phyloP scores from a whole-genome alignment of 1,139 yeast species.

The Blastobotrys aristatus region DNA sequence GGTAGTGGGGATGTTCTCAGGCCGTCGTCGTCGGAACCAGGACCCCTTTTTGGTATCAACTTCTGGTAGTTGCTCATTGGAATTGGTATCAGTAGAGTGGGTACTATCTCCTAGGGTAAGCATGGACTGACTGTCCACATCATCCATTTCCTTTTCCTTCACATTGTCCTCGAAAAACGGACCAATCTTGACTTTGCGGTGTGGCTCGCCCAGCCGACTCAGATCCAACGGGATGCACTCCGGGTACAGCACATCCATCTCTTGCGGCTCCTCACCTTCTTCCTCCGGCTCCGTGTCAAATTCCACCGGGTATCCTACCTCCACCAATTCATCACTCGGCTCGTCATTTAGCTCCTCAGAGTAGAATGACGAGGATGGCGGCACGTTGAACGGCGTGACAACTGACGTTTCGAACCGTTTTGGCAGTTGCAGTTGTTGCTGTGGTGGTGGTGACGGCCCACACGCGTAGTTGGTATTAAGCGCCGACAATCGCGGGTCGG shows the following conservation, averaged over 20 bases:
- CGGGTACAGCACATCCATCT: not conserved
- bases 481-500: not conserved
- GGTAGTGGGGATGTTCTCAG: not conserved
- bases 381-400: not conserved
- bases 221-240: constrained; percentile 14
- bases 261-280: not conserved
- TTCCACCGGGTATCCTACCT: constrained; percentile 3
- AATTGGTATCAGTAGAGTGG: not conserved
- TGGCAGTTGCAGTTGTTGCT: not conserved
- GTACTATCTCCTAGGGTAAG: not conserved
- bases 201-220: constrained; percentile 11
- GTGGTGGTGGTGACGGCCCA: not conserved
- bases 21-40: constrained; percentile 8
- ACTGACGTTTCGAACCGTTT: not conserved
- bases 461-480: not conserved
- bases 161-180: constrained; percentile 15
- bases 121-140: not conserved
- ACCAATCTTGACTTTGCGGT: constrained; percentile 11
- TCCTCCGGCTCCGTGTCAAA: not conserved
- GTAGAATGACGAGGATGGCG: not conserved
- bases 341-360: no score
- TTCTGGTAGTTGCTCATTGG: not conserved
- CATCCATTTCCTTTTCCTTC: not conserved
- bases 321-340: constrained; percentile 1
- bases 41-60: not conserved